phyloP scores from a whole-genome alignment of 2,329 filamentous ascomycete species.

The Beauveria sp. region DNA sequence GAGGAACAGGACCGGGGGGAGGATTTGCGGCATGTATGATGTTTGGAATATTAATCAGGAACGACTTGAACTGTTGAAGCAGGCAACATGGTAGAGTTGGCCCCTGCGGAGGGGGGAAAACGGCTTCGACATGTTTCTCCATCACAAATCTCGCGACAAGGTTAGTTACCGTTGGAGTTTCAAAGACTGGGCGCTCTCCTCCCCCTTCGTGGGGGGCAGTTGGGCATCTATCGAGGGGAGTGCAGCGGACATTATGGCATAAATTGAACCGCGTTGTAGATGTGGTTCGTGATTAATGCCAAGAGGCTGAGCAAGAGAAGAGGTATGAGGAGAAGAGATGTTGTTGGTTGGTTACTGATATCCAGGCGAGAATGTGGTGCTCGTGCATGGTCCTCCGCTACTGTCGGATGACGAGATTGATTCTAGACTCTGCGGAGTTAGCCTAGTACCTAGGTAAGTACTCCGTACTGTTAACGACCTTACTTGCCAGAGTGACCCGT shows the following conservation, averaged over 20 bases:
- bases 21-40: too few species aligned
- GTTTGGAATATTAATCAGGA: too few species aligned
- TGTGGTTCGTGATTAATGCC: background rate
- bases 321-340: background rate
- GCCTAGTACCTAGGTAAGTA: too few species aligned
- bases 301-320: background rate
- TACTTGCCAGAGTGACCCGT: too few species aligned
- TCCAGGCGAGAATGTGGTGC: too few species aligned
- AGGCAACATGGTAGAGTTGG: background rate
- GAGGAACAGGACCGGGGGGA: too few species aligned
- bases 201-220: background rate
- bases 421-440: too few species aligned
- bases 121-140: background rate
- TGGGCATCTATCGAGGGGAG: background rate
- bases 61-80: too few species aligned
- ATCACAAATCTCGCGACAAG: slow-evolving; percentile 3
- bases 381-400: too few species aligned
- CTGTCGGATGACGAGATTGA: too few species aligned
- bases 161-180: background rate
- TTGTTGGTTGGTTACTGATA: too few species aligned
- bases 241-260: background rate
- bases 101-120: background rate
- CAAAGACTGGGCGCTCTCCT: background rate
- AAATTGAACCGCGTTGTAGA: background rate
- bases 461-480: too few species aligned